Evolutionary conservation across 306 rosid species (phyloP).

Genomic region (Cicer bijugum): DNA sequence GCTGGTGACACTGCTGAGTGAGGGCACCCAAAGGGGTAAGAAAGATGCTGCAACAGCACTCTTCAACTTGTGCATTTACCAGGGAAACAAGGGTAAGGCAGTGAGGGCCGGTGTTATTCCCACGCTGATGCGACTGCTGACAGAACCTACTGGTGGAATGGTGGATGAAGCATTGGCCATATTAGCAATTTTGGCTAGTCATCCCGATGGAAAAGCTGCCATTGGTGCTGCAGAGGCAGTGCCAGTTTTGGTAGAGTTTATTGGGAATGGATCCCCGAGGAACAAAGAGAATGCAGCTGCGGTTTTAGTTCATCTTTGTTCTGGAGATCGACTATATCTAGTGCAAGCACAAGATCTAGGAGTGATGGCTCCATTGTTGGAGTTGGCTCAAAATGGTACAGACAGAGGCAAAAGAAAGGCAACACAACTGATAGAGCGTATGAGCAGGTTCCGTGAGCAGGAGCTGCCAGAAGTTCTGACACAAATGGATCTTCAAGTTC

Average conservation of each 20-base stretch:
- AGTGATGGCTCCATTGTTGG: conserved; percentile 64
- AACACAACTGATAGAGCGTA: conserved; percentile 77
- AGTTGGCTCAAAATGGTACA: conserved; percentile 85
- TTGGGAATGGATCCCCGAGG: conserved; percentile 87
- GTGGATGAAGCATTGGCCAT: conserved; percentile 98
- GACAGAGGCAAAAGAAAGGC: conserved; percentile 98
- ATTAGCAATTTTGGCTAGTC: conserved; percentile 90
- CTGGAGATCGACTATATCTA: conserved; percentile 79
- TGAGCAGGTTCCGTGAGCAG: conserved; percentile 72
- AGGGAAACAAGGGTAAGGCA: conserved; percentile 95
- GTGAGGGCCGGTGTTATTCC: conserved; percentile 95
- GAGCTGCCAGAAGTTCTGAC: conserved; percentile 57
- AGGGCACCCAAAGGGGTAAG: conserved; percentile 98
- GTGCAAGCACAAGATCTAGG: conserved; percentile 78
- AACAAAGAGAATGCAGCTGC: conserved; percentile 97
- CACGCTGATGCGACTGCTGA: conserved; percentile 80
- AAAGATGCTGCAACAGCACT: conserved; percentile 99
- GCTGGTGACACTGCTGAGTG: conserved; percentile 75
- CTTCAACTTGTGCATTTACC: conserved; percentile 93
- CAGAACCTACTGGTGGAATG: conserved; percentile 89
- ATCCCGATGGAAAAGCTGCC: conserved; percentile 82
- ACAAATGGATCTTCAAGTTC: conserved; percentile 57
- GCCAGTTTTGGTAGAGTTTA: conserved; percentile 81
- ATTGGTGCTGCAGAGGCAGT: conserved; percentile 88
- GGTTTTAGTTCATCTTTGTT: conserved; percentile 83